Base-by-base conservation (phyloP, 352 stramenopile genomes). In the Hyaloperonospora brassicae region DNA sequence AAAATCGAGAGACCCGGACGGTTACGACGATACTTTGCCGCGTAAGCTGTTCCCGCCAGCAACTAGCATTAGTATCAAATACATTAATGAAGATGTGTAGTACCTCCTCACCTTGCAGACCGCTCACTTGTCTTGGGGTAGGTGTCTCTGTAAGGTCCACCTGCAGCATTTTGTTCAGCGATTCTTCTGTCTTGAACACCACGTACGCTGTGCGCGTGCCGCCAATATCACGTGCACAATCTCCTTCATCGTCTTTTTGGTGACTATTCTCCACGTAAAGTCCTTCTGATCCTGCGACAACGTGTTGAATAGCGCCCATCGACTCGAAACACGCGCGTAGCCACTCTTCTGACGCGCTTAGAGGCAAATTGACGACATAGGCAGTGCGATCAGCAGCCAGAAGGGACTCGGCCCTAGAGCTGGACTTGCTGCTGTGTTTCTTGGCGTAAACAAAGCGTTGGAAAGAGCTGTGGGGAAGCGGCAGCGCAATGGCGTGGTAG, bases 401-500 rank as follows among this genome's bases (percentile, higher is more conserved):
- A 23, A 67, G 46, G 7, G 71, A 75, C 63, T 87, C 76, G 35
- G 50, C 54, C 45, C 47, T 54, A 11, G 42, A 27, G 1, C 6
- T 25, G 5, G 76, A 61, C 50, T 87, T 87, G 43, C 55, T 35
- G 23, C 61, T 52, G 57, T 93, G 82, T 56, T 87, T 70, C 64
- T 88, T 93, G 34, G 70, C 76, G 51, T 88, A 93, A 22, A 93
- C 73, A 51, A 86, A 88, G 47, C 74, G 78, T 24, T 59, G 59
- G 58, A 89, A 85, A 27, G 65, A 66, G 53, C 77, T 79, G 67
- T 76, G 59, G 8, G 72, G 62, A 10, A 87, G 67, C 27, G 78
- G 79, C 53, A 93, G 67, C 51, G 79, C 77, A 40, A 93, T 73
- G 61, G 75, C 67, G 50, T 86, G 81, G 70, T 90, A 93, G 34